phyloP scores from a whole-genome alignment of 2,329 filamentous ascomycete species.

The Botrytis squamosa region DNA sequence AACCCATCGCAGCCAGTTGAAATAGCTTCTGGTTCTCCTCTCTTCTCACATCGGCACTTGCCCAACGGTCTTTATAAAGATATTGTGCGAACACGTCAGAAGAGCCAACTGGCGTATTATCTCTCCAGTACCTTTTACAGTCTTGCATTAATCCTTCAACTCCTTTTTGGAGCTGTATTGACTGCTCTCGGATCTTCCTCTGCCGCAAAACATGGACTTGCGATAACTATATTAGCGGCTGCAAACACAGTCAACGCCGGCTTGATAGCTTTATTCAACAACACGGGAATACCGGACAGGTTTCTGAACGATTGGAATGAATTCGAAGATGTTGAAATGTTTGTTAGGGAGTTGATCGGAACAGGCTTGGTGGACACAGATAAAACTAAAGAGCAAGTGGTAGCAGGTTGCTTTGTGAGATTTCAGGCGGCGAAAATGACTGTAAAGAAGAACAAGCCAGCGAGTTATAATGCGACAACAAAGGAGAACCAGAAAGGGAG shows the following conservation, averaged over 20 bases:
- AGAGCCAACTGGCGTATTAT: constrained; percentile 27
- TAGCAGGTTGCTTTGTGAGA: constrained; percentile 24
- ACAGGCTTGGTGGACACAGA: constrained; percentile 22
- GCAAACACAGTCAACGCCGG: constrained; percentile 31
- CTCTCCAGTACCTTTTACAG: constrained; percentile 29
- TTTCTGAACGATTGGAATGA: constrained; percentile 30
- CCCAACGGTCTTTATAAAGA: constrained; percentile 31
- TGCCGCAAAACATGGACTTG: constrained; percentile 18
- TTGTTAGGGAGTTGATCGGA: constrained; percentile 24
- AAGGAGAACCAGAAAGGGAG: not conserved
- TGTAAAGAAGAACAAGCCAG: constrained; percentile 22
- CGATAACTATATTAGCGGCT: constrained; percentile 31
- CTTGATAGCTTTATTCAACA: constrained; percentile 28
- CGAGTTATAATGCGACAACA: constrained; percentile 17
- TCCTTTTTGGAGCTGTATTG: constrained; percentile 32
- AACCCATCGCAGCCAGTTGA: constrained; percentile 14
- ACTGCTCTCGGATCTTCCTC: constrained; percentile 30
- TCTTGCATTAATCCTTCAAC: constrained; percentile 28
- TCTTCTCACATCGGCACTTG: constrained; percentile 15
- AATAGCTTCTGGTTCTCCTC: constrained; percentile 9
- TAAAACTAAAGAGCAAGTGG: constrained; percentile 19
- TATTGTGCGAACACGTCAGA: constrained; percentile 24
- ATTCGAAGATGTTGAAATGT: constrained; percentile 28
- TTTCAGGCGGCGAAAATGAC: constrained; percentile 23
- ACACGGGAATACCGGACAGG: constrained; percentile 28